Evolutionary conservation across 352 stramenopile genomes (phyloP), one percentile per base, ranked within the genome.

Genomic region (Pythium oligandrum): DNA sequence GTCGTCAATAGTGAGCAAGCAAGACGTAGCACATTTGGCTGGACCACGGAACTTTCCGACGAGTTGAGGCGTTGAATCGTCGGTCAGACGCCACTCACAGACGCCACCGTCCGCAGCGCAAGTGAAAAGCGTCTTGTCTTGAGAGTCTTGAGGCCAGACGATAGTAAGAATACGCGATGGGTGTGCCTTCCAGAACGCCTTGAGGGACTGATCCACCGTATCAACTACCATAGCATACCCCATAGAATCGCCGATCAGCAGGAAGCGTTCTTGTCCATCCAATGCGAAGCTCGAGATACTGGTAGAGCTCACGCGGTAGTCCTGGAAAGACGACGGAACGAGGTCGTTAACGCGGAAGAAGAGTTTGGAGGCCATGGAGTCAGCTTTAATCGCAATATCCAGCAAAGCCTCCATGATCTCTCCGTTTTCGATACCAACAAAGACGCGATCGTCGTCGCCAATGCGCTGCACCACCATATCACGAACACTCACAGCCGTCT

Each of bases 121-220:
- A 5, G 84, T 74, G 51, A 91, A 79, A 1, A 93, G 51, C 32
- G 73, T 70, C n/a, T 61, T 55, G 40, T 57, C 39, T 3, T 64
- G 52, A 4, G 36, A 42, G 7, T 36, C 45, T 5, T 73, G 42
- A 26, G 77, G 52, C 77, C 80, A 91, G 71, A 77, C 83, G 35
- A 93, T 66, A 52, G 88, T 90, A 67, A 93, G 80, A 51, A 91
- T 64, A 3, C 83, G 74, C 6, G 73, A 73, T 1, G 46, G 31
- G 51, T 89, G 78, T 1, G 76, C 71, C 51, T 64, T 75, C 80
- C 79, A 91, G 1, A 51, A 64, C 44, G 53, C 51, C 17, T 57
- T 45, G 26, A 87, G 31, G 11, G 43, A 53, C 4, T 70, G 59
- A 1, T 61, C 77, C 7, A 51, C 59, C 32, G 66, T 58, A 6